Percentiles rank a stretch among this genome's conserved stretches.
phyloP scores from a whole-genome alignment of 768 basidiomycete species.

The Boletus rex-veris region DNA sequence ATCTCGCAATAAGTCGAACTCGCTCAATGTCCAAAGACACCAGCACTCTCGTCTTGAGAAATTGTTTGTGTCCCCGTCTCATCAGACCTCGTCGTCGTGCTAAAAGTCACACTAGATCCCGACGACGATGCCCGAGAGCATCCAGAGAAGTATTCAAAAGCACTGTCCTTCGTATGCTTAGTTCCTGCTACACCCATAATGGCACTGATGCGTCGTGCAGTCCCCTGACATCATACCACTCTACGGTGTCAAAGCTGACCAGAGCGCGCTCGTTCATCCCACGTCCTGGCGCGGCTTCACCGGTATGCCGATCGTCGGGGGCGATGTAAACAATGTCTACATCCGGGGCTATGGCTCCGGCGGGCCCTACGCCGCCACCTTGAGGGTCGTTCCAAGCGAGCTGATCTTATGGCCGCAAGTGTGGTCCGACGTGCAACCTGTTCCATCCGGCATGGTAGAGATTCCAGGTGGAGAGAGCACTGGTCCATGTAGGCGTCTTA shows the following conservation, averaged over 20 bases:
- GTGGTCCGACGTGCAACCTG: neutral
- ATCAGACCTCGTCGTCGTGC: neutral
- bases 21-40: neutral
- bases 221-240: conserved; percentile 6
- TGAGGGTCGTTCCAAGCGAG: conserved; percentile 6
- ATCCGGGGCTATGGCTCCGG: neutral
- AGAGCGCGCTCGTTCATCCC: neutral
- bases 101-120: neutral
- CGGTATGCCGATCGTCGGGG: conserved; percentile 5
- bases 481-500: neutral
- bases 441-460: neutral
- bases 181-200: too few relatives aligned
- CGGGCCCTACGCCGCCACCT: neutral
- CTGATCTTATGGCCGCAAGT: conserved; percentile 6
- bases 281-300: neutral
- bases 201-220: neutral
- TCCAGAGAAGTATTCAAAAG: neutral
- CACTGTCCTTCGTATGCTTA: neutral
- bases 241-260: neutral
- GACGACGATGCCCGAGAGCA: neutral
- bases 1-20: neutral
- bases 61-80: too few relatives aligned
- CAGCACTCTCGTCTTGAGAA: neutral
- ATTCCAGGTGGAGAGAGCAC: neutral
- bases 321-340: conserved; percentile 5